Evolutionary conservation across 345 rosid species (phyloP).

Genomic region (Turnera subulata): DNA sequence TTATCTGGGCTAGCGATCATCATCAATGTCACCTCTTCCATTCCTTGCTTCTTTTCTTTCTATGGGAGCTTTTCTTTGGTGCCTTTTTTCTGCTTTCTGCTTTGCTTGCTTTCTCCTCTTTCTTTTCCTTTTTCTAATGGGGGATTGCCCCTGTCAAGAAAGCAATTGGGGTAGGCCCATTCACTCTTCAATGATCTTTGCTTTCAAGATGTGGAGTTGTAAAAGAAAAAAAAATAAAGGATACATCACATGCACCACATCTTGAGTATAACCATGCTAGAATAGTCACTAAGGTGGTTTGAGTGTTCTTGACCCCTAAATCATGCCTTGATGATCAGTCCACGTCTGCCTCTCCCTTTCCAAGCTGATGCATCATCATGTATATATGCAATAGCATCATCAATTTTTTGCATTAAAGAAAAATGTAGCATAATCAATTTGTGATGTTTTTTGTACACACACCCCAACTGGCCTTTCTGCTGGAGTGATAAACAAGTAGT

Average conservation of each 20-base stretch:
- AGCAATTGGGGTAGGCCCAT: slow-evolving; percentile 38
- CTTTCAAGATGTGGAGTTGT: slow-evolving; percentile 35
- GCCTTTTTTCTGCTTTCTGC: slow-evolving; percentile 10
- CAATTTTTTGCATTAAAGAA: too few relatives aligned
- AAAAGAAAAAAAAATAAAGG: slow-evolving; percentile 30
- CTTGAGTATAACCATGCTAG: slow-evolving; percentile 12
- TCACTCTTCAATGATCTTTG: slow-evolving; percentile 23
- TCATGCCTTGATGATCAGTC: slow-evolving; percentile 5
- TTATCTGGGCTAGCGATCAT: slow-evolving; percentile 36
- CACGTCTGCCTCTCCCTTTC: background rate
- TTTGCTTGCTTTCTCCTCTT: slow-evolving; percentile 11
- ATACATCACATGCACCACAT: slow-evolving; percentile 43
- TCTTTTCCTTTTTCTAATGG: slow-evolving; percentile 19
- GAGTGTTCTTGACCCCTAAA: slow-evolving; percentile 10
- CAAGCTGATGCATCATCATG: background rate
- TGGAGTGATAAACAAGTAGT: slow-evolving; percentile 1
- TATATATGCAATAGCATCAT: too few relatives aligned
- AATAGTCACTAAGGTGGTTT: slow-evolving; percentile 3
- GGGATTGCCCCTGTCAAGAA: slow-evolving; percentile 31
- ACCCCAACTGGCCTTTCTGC: too few relatives aligned
- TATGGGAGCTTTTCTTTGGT: slow-evolving; percentile 13
- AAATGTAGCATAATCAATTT: too few relatives aligned
- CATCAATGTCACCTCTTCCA: slow-evolving; percentile 47
- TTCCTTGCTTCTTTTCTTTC: slow-evolving; percentile 31
- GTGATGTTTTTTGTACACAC: background rate